Conservation (phyloP, 116 monocot genomes). For the Papilionanthe hybrid region DNA sequence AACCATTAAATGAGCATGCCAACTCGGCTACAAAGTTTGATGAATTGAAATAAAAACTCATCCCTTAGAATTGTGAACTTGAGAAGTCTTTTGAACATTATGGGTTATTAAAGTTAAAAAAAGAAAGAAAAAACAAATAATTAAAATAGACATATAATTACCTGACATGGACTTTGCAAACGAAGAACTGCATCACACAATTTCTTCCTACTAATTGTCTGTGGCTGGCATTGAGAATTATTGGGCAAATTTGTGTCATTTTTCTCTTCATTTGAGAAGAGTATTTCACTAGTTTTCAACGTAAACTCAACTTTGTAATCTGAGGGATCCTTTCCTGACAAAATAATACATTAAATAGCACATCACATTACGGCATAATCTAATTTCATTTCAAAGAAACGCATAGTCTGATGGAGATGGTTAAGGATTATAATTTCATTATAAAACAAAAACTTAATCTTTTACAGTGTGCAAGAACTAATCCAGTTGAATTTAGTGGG, state of each 20-base stretch:
- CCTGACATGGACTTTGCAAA: slow-evolving; percentile 44
- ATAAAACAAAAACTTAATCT: not conserved
- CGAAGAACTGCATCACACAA: slow-evolving; percentile 42
- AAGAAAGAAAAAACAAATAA: no score
- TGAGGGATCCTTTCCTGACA: slow-evolving; percentile 9
- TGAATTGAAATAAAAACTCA: no score
- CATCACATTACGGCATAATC: not conserved
- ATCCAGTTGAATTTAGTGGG: no score
- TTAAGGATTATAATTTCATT: not conserved
- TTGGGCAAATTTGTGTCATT: not conserved
- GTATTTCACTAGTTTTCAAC: slow-evolving; percentile 17
- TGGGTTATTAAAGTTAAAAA: no score
- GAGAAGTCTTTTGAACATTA: no score
- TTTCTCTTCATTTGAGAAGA: slow-evolving; percentile 18
- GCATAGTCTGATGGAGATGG: not conserved
- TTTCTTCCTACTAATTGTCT: slow-evolving; percentile 36
- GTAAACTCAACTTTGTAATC: slow-evolving; percentile 13
- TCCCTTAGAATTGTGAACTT: no score
- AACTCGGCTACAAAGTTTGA: no score
- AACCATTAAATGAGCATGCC: no score
- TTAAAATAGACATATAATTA: slow-evolving; percentile 8
- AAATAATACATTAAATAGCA: not conserved
- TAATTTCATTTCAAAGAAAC: not conserved
- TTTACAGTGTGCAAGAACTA: not conserved
- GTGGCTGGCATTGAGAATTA: slow-evolving; percentile 17